phyloP scores from a whole-genome alignment of 257 asterid species.

The Nicotiana tomentosiformis region DNA sequence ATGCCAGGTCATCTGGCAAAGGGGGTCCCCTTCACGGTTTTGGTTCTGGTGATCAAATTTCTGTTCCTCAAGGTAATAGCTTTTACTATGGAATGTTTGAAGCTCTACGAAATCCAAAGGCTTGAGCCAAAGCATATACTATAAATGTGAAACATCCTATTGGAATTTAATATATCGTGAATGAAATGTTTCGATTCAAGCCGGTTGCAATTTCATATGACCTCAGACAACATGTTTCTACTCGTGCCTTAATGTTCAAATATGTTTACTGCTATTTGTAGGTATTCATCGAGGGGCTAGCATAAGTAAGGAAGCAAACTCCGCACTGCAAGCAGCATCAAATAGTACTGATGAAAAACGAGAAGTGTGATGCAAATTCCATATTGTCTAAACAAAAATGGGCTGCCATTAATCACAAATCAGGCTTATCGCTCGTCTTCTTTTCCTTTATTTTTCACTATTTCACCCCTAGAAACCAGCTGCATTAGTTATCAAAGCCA shows the following conservation, averaged over 20 bases:
- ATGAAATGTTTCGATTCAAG: not conserved
- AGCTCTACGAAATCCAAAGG: not conserved
- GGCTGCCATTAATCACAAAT: not conserved
- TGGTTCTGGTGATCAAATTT: conserved; percentile 33
- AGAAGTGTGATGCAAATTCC: conserved; percentile 15
- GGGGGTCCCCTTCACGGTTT: conserved; percentile 32
- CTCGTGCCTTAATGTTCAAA: not conserved
- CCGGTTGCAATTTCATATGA: not conserved
- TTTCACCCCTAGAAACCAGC: not conserved
- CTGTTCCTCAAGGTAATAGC: conserved; percentile 7
- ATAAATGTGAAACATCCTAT: not conserved
- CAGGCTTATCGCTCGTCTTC: not conserved
- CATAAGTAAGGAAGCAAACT: conserved; percentile 14
- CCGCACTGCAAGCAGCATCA: conserved; percentile 11
- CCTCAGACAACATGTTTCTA: not conserved
- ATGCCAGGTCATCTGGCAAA: conserved; percentile 34
- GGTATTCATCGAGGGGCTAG: conserved; percentile 23
- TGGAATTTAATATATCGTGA: not conserved
- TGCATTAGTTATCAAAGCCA: not conserved
- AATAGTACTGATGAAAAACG: conserved; percentile 15
- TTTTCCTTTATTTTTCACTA: not conserved
- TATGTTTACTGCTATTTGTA: not conserved
- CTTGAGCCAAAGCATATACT: too few relatives aligned
- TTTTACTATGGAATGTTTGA: not conserved
- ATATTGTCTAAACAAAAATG: not conserved